Conservation (phyloP, 805 yeast species). For the Suhomyces sp. region DNA sequence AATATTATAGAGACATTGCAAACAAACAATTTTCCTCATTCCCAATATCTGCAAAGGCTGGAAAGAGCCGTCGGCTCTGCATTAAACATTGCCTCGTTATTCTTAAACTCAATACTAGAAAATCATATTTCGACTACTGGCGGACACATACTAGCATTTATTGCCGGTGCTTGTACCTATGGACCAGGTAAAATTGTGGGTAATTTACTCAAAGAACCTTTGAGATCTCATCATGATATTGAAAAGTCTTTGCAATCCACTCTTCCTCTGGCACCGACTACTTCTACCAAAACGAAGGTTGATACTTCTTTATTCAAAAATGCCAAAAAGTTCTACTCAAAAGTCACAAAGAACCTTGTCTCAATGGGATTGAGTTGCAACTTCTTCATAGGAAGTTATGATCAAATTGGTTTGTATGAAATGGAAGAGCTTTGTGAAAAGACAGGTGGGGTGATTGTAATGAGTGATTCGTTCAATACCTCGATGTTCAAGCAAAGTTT, state of each 20-base stretch:
- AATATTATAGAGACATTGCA: constrained; percentile 47
- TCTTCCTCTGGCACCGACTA: constrained; percentile 27
- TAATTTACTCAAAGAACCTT: constrained; percentile 54
- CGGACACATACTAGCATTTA: constrained; percentile 51
- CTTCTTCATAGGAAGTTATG: constrained; percentile 63
- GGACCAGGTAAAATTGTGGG: constrained; percentile 66
- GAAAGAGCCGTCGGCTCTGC: constrained; percentile 62
- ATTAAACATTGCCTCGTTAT: constrained; percentile 43
- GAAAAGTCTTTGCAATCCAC: constrained; percentile 39
- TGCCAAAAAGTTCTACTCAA: constrained; percentile 47
- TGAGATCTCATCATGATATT: constrained; percentile 65
- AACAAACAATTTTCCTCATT: constrained; percentile 48
- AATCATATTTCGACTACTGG: constrained; percentile 44
- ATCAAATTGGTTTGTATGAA: constrained; percentile 65
- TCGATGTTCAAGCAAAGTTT: constrained; percentile 68
- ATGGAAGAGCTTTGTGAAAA: constrained; percentile 56
- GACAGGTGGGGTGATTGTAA: constrained; percentile 62
- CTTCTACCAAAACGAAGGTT: constrained; percentile 32
- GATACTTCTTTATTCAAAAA: constrained; percentile 28
- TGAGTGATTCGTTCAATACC: constrained; percentile 64
- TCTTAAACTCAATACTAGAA: constrained; percentile 37
- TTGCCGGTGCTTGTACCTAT: constrained; percentile 63
- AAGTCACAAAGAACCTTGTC: constrained; percentile 47
- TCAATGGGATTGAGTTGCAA: constrained; percentile 53
- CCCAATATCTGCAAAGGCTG: constrained; percentile 42